Conservation (phyloP, 2,329 filamentous ascomycete genomes). For the Monosporascus cannonballus region DNA sequence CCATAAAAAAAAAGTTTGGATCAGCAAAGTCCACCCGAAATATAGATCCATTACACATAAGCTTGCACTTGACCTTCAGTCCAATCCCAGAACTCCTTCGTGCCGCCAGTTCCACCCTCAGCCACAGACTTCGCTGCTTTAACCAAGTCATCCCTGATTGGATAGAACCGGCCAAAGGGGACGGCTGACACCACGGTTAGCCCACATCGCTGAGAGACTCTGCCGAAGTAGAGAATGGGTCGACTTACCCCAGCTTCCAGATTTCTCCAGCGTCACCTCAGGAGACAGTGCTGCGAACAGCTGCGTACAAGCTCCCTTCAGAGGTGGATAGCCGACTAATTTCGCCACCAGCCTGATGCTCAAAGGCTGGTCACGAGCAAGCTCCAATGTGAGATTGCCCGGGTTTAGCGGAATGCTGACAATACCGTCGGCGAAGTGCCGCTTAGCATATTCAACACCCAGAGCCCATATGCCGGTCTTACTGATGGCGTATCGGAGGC, state of each 20-base stretch:
- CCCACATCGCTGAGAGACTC: neutral
- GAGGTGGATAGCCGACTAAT: constrained; percentile 13
- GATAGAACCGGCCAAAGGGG: constrained; percentile 32
- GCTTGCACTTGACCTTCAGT: constrained; percentile 30
- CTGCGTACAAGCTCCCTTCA: constrained; percentile 41
- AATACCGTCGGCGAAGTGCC: constrained; percentile 18
- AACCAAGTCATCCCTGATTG: constrained; percentile 23
- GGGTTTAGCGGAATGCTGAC: constrained; percentile 31
- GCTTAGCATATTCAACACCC: constrained; percentile 9
- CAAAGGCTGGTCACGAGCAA: constrained; percentile 24
- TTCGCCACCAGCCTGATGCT: constrained; percentile 17
- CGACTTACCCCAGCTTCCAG: constrained; percentile 24
- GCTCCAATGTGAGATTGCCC: constrained; percentile 32
- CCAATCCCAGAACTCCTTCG: constrained; percentile 36
- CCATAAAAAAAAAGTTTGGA: no score
- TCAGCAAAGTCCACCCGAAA: no score
- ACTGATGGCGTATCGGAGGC: constrained; percentile 8
- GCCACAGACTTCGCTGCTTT: constrained; percentile 22
- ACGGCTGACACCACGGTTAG: constrained; percentile 18
- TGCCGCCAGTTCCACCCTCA: constrained; percentile 33
- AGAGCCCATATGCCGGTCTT: constrained; percentile 11
- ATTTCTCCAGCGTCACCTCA: constrained; percentile 33
- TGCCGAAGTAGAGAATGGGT: neutral
- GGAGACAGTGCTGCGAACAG: constrained; percentile 40
- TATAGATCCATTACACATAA: no score